A percentile compares a stretch with the other conserved stretches of the same genome.
Conservation (phyloP, 1,139 yeast genomes). For the Suhomyces wounanorum region DNA sequence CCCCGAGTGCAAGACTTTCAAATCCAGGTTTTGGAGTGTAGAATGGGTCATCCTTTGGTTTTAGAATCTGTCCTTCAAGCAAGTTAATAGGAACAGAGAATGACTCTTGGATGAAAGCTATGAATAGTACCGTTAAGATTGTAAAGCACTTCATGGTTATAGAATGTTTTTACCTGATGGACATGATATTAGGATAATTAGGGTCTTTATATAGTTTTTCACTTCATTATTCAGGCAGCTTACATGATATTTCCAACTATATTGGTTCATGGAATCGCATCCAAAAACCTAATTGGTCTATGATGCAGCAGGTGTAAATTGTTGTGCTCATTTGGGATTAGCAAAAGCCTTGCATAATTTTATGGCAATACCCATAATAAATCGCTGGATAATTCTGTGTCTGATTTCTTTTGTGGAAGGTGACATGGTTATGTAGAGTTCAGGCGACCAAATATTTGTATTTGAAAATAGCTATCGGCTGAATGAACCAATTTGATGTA, state of each 20-base stretch:
- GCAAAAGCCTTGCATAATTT: neutral
- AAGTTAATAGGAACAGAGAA: neutral
- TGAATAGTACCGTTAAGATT: neutral
- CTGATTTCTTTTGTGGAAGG: neutral
- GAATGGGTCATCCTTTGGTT: slow-evolving; percentile 26
- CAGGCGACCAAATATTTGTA: too few relatives aligned
- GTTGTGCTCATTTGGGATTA: neutral
- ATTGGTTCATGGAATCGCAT: neutral
- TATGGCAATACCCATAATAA: neutral
- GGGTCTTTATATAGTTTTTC: neutral
- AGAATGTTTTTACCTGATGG: neutral
- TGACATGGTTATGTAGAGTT: neutral
- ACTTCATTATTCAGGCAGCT: neutral
- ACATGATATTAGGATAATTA: neutral
- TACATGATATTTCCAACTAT: neutral
- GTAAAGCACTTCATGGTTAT: neutral
- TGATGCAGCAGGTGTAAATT: neutral
- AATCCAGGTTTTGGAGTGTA: slow-evolving; percentile 29
- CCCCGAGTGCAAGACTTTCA: slow-evolving; percentile 28
- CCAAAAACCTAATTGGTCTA: neutral
- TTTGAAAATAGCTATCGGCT: too few relatives aligned
- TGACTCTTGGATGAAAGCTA: neutral
- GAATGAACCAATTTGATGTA: too few relatives aligned
- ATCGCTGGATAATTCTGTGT: neutral
- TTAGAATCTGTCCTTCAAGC: neutral